These are phyloP conservation scores for Penicillium sp. DNA, from an alignment of 2,329 filamentous ascomycete genomes.

Conservation along the genomic window DNA sequence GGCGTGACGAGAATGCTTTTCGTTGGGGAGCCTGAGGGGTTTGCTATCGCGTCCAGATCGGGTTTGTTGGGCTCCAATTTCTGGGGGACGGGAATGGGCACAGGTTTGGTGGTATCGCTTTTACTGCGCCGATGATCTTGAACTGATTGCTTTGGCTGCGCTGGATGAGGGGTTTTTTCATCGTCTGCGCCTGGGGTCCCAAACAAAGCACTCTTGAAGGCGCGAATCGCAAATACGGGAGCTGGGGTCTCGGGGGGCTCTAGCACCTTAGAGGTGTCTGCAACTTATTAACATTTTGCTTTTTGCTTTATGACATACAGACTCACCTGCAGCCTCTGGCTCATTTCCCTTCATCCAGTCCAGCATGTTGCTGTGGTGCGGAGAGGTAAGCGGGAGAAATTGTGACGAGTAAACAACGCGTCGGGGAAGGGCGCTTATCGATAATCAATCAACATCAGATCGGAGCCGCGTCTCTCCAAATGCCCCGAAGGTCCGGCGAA, in stretches of 20 bases:
- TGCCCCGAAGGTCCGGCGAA: not conserved
- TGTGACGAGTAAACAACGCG: constrained; percentile 12
- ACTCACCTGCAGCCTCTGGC: constrained; percentile 18
- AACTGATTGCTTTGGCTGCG: constrained; percentile 14
- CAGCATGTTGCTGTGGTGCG: constrained; percentile 15
- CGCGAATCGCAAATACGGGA: constrained; percentile 66
- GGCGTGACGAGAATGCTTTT: constrained; percentile 67
- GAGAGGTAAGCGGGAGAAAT: constrained; percentile 12
- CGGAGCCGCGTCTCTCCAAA: not conserved
- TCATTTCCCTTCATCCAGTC: constrained; percentile 28
- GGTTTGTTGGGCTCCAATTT: constrained; percentile 21
- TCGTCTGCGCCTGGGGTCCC: constrained; percentile 60
- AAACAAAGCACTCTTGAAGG: constrained; percentile 65
- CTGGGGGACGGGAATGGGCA: constrained; percentile 10
- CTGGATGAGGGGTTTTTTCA: constrained; percentile 21
- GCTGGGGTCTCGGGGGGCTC: constrained; percentile 65
- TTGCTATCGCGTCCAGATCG: constrained; percentile 27
- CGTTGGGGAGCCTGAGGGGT: constrained; percentile 50
- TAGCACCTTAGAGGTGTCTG: constrained; percentile 53
- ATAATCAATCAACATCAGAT: constrained; percentile 4
- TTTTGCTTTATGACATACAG: not conserved
- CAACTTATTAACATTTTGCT: not conserved
- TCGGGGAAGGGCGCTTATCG: constrained; percentile 16
- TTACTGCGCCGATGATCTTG: constrained; percentile 23
- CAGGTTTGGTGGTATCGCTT: constrained; percentile 20